A percentile compares a stretch with the other conserved stretches of the same genome.
Evolutionary conservation across 1,139 yeast genomes (phyloP).

Genomic region (Zhuliangozyma parablackwelliae): DNA sequence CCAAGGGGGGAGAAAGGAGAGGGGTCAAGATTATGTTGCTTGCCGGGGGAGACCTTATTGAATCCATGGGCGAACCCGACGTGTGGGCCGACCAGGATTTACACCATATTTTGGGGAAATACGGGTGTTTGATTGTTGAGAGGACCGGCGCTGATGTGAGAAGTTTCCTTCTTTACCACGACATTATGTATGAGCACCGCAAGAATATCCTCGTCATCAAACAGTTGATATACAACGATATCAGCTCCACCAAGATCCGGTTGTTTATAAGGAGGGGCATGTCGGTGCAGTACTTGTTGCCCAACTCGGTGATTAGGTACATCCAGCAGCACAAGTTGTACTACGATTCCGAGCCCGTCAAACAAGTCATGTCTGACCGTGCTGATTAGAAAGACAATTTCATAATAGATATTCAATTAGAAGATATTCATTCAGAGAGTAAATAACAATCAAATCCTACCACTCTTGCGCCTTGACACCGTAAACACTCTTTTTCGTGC

Average conservation of each 20-base stretch:
- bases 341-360: slow-evolving; percentile 88
- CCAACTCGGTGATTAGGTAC: slow-evolving; percentile 90
- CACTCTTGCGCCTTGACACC: slow-evolving; percentile 79
- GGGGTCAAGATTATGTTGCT: slow-evolving; percentile 93
- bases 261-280: slow-evolving; percentile 88
- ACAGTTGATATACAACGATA: slow-evolving; percentile 93
- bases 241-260: slow-evolving; percentile 90
- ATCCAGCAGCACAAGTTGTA: slow-evolving; percentile 89
- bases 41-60: slow-evolving; percentile 97
- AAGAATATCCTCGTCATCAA: slow-evolving; percentile 90
- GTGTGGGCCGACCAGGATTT: slow-evolving; percentile 97
- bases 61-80: slow-evolving; percentile 99
- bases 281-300: slow-evolving; percentile 93
- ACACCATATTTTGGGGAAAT: slow-evolving; percentile 90
- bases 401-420: background rate
- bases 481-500: slow-evolving; percentile 63
- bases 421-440: background rate
- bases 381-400: slow-evolving; percentile 24
- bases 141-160: slow-evolving; percentile 96
- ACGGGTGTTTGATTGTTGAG: slow-evolving; percentile 95
- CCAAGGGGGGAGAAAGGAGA: slow-evolving; percentile 66
- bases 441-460: slow-evolving; percentile 27
- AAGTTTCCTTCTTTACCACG: slow-evolving; percentile 85
- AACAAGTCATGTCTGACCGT: slow-evolving; percentile 69
- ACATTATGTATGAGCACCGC: slow-evolving; percentile 94